These are phyloP conservation scores for Myxozyma geophila DNA, from an alignment of 805 yeast genomes.

Conservation along the genomic window DNA sequence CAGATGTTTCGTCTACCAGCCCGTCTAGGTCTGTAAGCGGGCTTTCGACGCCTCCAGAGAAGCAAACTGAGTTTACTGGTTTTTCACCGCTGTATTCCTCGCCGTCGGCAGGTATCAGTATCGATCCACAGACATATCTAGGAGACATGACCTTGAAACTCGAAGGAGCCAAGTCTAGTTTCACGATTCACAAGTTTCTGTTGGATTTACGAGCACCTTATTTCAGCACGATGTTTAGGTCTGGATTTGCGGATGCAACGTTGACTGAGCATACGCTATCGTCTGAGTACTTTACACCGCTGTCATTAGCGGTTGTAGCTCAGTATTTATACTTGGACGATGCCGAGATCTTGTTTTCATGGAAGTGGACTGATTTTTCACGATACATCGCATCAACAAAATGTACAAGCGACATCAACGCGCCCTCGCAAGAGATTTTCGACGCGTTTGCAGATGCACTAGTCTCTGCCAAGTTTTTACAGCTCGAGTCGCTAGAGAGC, in stretches of 20 bases:
- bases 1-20: background rate
- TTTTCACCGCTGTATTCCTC: slow-evolving; percentile 5
- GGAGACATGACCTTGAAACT: slow-evolving; percentile 29
- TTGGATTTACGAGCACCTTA: slow-evolving; percentile 34
- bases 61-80: background rate
- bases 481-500: slow-evolving; percentile 31
- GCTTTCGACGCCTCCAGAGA: background rate
- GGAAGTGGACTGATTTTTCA: slow-evolving; percentile 37
- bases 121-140: slow-evolving; percentile 1
- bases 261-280: slow-evolving; percentile 29
- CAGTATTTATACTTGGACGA: slow-evolving; percentile 34
- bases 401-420: slow-evolving; percentile 32
- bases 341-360: slow-evolving; percentile 31
- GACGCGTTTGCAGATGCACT: slow-evolving; percentile 32
- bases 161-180: slow-evolving; percentile 28
- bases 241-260: slow-evolving; percentile 34
- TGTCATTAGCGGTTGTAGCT: slow-evolving; percentile 33
- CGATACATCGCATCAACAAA: slow-evolving; percentile 30
- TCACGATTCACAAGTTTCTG: slow-evolving; percentile 31
- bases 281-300: slow-evolving; percentile 35
- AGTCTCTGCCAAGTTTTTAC: slow-evolving; percentile 35
- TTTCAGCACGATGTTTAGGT: slow-evolving; percentile 34
- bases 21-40: background rate
- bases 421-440: slow-evolving; percentile 33
- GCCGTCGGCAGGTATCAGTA: background rate